Conservation (phyloP, 164 flowering plant species). For the Euptelea pleiosperma region DNA sequence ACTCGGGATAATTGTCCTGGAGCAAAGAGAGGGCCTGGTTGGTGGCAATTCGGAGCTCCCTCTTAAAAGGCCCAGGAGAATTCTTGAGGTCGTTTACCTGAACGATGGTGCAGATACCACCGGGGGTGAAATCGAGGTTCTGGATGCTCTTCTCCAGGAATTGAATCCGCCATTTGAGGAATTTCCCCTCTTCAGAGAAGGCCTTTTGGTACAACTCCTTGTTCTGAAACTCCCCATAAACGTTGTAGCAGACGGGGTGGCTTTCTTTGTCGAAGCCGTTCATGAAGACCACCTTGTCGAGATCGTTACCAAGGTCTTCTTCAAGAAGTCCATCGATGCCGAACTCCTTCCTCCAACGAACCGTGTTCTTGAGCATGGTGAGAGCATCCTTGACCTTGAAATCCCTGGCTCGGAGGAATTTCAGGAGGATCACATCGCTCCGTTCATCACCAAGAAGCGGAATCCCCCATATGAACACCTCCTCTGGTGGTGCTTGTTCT, state of each 20-base stretch:
- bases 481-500: constrained; percentile 48
- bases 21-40: constrained; percentile 65
- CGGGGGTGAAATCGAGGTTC: constrained; percentile 74
- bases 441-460: constrained; percentile 65
- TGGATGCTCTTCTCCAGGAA: constrained; percentile 79
- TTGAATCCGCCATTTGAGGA: constrained; percentile 74
- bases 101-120: constrained; percentile 59
- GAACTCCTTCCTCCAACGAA: constrained; percentile 77
- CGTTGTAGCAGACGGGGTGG: constrained; percentile 89
- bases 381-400: constrained; percentile 87
- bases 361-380: constrained; percentile 73
- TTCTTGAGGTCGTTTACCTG: constrained; percentile 84
- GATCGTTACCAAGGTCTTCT: constrained; percentile 56
- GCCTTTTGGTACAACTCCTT: constrained; percentile 68
- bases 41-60: constrained; percentile 59
- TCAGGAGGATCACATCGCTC: constrained; percentile 71
- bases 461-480: constrained; percentile 74
- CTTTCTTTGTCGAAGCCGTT: constrained; percentile 72
- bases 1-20: constrained; percentile 94
- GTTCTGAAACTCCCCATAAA: constrained; percentile 70
- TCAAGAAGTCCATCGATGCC: constrained; percentile 60
- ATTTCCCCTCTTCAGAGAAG: constrained; percentile 77
- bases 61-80: constrained; percentile 60
- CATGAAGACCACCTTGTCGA: constrained; percentile 75
- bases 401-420: constrained; percentile 86